Percentiles rank a stretch among this genome's conserved stretches.
Evolutionary conservation across 2,329 filamentous ascomycete species (phyloP).

Genomic region (Trichoderma hamatum): DNA sequence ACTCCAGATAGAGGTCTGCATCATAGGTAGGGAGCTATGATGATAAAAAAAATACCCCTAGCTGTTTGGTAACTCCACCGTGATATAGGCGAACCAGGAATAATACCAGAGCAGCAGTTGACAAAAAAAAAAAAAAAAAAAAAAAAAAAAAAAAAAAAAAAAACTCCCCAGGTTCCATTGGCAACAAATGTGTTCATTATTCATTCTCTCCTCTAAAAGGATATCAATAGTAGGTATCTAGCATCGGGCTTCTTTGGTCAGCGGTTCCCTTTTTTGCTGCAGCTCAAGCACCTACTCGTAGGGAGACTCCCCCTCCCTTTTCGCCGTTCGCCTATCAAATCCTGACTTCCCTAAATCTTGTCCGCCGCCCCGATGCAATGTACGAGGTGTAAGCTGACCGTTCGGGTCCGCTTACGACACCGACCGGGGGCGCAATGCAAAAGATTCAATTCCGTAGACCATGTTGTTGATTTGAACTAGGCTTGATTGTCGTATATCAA

Average conservation of each 20-base stretch:
- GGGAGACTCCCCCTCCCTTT: not conserved
- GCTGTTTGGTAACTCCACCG: not conserved
- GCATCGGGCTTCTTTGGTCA: not conserved
- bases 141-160: not conserved
- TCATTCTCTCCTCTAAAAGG: not conserved
- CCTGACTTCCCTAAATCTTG: not conserved
- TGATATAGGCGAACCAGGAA: not conserved
- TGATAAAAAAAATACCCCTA: too few relatives aligned
- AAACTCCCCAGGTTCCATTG: not conserved
- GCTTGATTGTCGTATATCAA: not conserved
- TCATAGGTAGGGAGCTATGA: not conserved
- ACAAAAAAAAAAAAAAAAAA: not conserved
- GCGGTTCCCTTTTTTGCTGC: not conserved
- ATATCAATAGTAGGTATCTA: not conserved
- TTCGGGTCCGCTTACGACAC: conserved; percentile 6
- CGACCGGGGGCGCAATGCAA: not conserved
- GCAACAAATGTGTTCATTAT: not conserved
- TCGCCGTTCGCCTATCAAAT: conserved; percentile 1
- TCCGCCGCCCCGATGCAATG: not conserved
- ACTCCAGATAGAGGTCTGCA: not conserved
- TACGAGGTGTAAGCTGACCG: conserved; percentile 21
- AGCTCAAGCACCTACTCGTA: not conserved
- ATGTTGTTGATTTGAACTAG: not conserved
- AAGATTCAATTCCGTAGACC: not conserved
- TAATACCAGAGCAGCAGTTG: not conserved